phyloP scores from a whole-genome alignment of 345 rosid genomes.

The Draba incana region DNA sequence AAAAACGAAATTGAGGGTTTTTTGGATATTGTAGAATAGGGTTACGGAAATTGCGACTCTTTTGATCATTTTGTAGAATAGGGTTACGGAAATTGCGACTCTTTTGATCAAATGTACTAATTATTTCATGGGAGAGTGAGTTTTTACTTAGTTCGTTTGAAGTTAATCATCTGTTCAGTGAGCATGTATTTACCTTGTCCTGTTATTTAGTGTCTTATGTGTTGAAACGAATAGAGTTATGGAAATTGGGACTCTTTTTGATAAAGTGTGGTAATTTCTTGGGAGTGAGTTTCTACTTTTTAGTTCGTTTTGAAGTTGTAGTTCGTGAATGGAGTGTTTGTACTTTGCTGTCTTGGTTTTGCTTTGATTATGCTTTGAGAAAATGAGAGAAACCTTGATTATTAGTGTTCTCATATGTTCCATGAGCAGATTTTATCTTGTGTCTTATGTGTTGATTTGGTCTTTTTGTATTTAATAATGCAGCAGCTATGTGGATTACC shows the following conservation, averaged over 20 bases:
- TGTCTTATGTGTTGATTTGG: constrained; percentile 1
- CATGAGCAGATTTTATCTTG: not conserved
- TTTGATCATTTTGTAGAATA: not conserved
- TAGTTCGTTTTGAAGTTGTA: not conserved
- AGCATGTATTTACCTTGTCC: too few relatives aligned
- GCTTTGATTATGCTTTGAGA: constrained; percentile 3
- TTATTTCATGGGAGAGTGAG: not conserved
- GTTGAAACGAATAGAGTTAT: not conserved
- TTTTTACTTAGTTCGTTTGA: constrained; percentile 4
- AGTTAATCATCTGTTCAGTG: not conserved
- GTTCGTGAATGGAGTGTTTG: not conserved
- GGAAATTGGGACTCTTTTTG: not conserved
- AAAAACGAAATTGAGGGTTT: not conserved
- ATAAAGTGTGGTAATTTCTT: not conserved
- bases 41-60: too few relatives aligned
- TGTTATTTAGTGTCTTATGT: too few relatives aligned
- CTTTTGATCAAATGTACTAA: not conserved
- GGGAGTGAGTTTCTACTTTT: not conserved
- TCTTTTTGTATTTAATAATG: constrained; percentile 24
- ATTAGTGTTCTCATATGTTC: constrained; percentile 4
- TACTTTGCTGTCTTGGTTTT: not conserved
- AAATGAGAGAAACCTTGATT: constrained; percentile 11
- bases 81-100: constrained; percentile 10
- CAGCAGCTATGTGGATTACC: constrained; percentile 58
- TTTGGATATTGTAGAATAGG: not conserved